A percentile compares a stretch with the other conserved stretches of the same genome.
Evolutionary conservation across 2,329 filamentous ascomycete genomes (phyloP).

Genomic region (Thermomyces lanuginosus): DNA sequence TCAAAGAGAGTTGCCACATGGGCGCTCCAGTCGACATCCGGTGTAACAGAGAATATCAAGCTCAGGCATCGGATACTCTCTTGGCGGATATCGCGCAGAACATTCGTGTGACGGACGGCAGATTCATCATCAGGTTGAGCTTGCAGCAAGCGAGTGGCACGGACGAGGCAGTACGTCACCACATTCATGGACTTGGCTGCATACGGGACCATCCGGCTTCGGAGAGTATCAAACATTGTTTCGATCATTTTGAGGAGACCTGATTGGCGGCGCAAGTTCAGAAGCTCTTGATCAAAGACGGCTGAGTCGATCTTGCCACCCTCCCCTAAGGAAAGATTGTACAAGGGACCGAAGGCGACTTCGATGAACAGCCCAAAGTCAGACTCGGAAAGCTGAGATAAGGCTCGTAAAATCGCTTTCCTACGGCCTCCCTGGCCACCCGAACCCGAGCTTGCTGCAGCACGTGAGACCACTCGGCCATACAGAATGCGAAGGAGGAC

Average conservation of each 20-base stretch:
- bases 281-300: conserved; percentile 40
- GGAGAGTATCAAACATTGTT: conserved; percentile 70
- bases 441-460: conserved; percentile 57
- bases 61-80: conserved; percentile 66
- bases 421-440: conserved; percentile 68
- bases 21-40: conserved; percentile 52
- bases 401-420: conserved; percentile 54
- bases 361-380: conserved; percentile 70
- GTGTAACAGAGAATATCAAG: conserved; percentile 58
- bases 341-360: conserved; percentile 60
- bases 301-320: conserved; percentile 34
- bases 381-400: conserved; percentile 57
- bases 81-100: conserved; percentile 35
- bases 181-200: conserved; percentile 55
- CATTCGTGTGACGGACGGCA: conserved; percentile 17
- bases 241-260: conserved; percentile 87
- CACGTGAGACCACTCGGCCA: conserved; percentile 70
- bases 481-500: conserved; percentile 77
- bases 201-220: conserved; percentile 53
- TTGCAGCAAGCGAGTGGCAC: conserved; percentile 42
- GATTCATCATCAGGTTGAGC: conserved; percentile 16
- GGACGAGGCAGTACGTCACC: conserved; percentile 64
- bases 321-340: conserved; percentile 42
- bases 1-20: conserved; percentile 56
- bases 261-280: conserved; percentile 62